Evolutionary conservation across 306 rosid species (phyloP).

Genomic region (Fagus crenata): DNA sequence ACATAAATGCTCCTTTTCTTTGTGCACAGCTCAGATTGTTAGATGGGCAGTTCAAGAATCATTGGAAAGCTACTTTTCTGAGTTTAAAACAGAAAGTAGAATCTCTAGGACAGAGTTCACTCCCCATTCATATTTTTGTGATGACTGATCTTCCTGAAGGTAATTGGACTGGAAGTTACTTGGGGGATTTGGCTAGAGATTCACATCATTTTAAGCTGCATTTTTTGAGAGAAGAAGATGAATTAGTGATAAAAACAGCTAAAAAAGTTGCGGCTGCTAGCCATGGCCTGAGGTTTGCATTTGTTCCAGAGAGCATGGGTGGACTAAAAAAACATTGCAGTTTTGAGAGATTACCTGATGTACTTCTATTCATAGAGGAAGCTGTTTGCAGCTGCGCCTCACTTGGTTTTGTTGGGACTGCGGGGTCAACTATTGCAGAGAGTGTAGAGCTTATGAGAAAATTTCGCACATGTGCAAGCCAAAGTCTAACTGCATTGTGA

Average conservation of each 20-base stretch:
- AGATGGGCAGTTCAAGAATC: slow-evolving; percentile 95
- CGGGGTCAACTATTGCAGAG: slow-evolving; percentile 83
- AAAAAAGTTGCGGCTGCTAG: slow-evolving; percentile 49
- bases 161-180: slow-evolving; percentile 71
- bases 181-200: slow-evolving; percentile 62
- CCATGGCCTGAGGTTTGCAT: slow-evolving; percentile 45
- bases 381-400: slow-evolving; percentile 77
- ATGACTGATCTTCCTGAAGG: slow-evolving; percentile 89
- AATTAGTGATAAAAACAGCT: slow-evolving; percentile 51
- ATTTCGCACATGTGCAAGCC: slow-evolving; percentile 41
- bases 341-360: slow-evolving; percentile 46
- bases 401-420: slow-evolving; percentile 87
- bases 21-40: slow-evolving; percentile 85
- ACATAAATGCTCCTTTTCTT: slow-evolving; percentile 64
- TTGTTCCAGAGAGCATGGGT: slow-evolving; percentile 34
- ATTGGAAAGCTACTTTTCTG: slow-evolving; percentile 63
- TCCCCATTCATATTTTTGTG: slow-evolving; percentile 59
- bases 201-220: slow-evolving; percentile 47
- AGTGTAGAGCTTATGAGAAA: slow-evolving; percentile 73
- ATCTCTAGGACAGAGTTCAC: slow-evolving; percentile 44
- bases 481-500: slow-evolving; percentile 25
- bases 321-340: slow-evolving; percentile 48
- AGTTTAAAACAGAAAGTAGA: slow-evolving; percentile 58
- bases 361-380: slow-evolving; percentile 78
- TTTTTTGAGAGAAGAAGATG: slow-evolving; percentile 54